Base-by-base conservation (phyloP, 1,284 basidiomycete genomes). In the Rugosomyces carneus region DNA sequence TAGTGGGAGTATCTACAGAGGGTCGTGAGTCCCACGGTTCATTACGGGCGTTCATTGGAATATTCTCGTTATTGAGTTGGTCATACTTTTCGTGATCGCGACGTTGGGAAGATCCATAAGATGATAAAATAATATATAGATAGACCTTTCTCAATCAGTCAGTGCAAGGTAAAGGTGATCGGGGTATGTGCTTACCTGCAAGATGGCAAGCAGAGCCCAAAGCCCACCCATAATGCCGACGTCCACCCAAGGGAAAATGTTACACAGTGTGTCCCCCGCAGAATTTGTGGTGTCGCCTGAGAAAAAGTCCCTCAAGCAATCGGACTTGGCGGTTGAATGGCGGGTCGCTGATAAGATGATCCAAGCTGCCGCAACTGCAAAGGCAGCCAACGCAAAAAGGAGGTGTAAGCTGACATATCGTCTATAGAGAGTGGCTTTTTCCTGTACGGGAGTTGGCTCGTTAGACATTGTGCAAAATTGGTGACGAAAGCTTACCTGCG, bases 201-300 rank as follows among this genome's bases (percentile, higher is more conserved):
- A 70, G 44, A 87, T 69, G 18, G 77, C 79, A 23, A 95, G 71
- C 9, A 93, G 60, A 5, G 86, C 64, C 88, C 90, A 95, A 15
- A 93, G 68, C 3, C 79, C 88, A 16, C 75, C 86, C 90, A 95
- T 93, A 51, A 95, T 69, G 29, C 93, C 93, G n/a, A 95, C 70
- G 59, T 89, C 86, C 4, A 89, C 86, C 90, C 90, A 95, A 5
- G 90, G 74, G 60, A 95, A 93, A 44, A 93, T 84, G 42, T 84
- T 73, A 67, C 93, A 95, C 13, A 95, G 70, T 1, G 75, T 80
- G 38, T 81, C 64, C 6, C 78, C 82, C 63, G 87, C 78, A 29
- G 70, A 66, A 36, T 71, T 62, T 19, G 66, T 68, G 9, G 64
- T 53, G 37, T 62, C 60, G 9, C 47, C 29, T 6, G 44, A 54